Percentiles rank a stretch among this genome's conserved stretches.
phyloP scores from a whole-genome alignment of 2,329 filamentous ascomycete genomes.

The Hymenoscyphus linearis region DNA sequence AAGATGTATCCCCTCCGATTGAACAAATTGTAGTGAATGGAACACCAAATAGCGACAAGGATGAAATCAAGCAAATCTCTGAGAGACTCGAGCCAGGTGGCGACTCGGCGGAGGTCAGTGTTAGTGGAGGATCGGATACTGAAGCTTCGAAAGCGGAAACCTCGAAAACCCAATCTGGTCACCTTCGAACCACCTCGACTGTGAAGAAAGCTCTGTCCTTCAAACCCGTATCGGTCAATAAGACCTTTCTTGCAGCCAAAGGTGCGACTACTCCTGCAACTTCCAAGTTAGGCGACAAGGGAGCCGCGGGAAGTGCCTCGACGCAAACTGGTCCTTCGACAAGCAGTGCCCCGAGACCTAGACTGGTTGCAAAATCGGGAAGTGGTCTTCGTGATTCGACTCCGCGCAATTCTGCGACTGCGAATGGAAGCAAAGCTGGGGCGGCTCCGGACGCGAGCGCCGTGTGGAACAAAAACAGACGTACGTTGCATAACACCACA shows the following conservation, averaged over 20 bases:
- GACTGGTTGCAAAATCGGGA: constrained; percentile 71
- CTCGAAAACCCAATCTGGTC: constrained; percentile 50
- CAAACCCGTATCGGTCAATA: constrained; percentile 82
- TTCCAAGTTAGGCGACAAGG: constrained; percentile 48
- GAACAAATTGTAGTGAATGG: constrained; percentile 42
- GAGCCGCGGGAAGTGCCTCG: constrained; percentile 39
- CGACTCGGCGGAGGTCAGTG: constrained; percentile 61
- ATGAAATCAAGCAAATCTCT: constrained; percentile 51
- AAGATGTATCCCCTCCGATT: constrained; percentile 37
- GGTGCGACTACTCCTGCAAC: constrained; percentile 40
- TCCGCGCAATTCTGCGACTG: constrained; percentile 36
- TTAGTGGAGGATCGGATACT: constrained; percentile 71
- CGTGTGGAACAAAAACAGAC: constrained; percentile 87
- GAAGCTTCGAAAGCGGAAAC: constrained; percentile 59
- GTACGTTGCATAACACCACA: constrained; percentile 44
- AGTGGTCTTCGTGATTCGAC: constrained; percentile 52
- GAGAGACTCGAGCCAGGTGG: constrained; percentile 52
- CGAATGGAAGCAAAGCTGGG: constrained; percentile 54
- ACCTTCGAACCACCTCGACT: constrained; percentile 52
- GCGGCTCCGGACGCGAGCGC: constrained; percentile 64
- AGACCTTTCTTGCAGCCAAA: constrained; percentile 76
- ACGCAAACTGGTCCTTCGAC: constrained; percentile 42
- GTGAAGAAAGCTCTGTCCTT: constrained; percentile 73
- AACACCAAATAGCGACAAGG: constrained; percentile 35
- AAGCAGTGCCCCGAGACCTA: constrained; percentile 55